Evolutionary conservation across 164 flowering plant genomes (phyloP), one percentile per base, ranked within the genome.

Genomic region (Kalanchoe fedtschenkoi): DNA sequence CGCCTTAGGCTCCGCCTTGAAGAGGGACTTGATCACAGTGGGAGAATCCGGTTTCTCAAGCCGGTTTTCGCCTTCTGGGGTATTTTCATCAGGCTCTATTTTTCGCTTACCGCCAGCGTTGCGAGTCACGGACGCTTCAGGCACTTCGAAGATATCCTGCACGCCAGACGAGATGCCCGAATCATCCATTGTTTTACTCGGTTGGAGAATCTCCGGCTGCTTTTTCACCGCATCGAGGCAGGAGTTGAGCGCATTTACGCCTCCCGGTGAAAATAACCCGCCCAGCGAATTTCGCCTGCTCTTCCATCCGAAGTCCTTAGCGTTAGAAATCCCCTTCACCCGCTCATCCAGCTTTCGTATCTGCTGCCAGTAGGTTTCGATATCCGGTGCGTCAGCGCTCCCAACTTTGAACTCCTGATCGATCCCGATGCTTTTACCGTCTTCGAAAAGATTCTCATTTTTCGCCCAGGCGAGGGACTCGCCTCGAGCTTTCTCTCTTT

Each of bases 111-210:
- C 68, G 43, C 19, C 17, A 62, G 37, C 8, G 46, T 62, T 66
- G 6, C 22, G 9, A 28, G 47, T 66, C 47, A 74, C 69, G 60
- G 37, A 33, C 42, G 32, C 46, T 66, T 72, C 70, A 28, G 88
- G 91, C 22, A 91, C 88, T 76, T 89, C 96, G 71, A 75, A 84
- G 22, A 91, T 68, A 69, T 88, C 96, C 24, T 80, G 77, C 32
- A 86, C 74, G 61, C 64, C 68, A 15, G 62, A 44, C 1, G 77
- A 56, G 53, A 68, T 26, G 33, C 46, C 13, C 46, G 69, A 21
- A 39, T 62, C 68, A 22, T 22, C 44, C 57, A 30, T 33, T 15
- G 26, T 68, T 63, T 74, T 74, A 55, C 47, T 66, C 35, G 70
- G 62, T 22, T 42, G 28, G 7, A 37, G 17, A 39, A 42, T 37